Base-by-base conservation (phyloP, 371 early-diverging fungal genomes). In the Apophysomyces trapeziformis region DNA sequence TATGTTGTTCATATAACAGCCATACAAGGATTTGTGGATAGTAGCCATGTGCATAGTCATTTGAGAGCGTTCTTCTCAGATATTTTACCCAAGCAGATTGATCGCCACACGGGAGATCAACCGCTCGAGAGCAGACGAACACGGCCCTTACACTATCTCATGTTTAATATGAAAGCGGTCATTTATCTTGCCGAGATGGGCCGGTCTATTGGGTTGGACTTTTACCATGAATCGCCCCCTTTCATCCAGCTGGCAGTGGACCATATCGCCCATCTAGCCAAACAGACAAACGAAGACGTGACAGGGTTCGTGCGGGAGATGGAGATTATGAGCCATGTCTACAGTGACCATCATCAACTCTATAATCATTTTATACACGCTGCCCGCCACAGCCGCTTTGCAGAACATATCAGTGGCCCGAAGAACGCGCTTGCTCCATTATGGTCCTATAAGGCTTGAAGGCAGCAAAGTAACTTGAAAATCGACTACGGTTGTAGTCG, bases 91-190 rank as follows among this genome's bases (percentile, higher is more conserved):
- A 65, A 69, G 1, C 78, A 78, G 38, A 60, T 80, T 4, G 70
- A 75, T 50, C 4, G 12, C 14, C 67, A 47, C 8, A 76, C 70
- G 0, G 83, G 79, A 1, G 67, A 83, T 50, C 83, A 83, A 35
- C 79, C 79, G 0, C 35, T 64, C 18, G 83, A 83, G 66, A 66
- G 68, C 35, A 66, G 56, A 26, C 64, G 83, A 37, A 64, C 80
- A 4, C 46, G 63, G 11, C 79, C 79, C 0, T 77, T 75, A 38
- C 79, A 83, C 43, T 83, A 83, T 46, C 60, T 80, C 1, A 70
- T 64, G 1, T 83, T 83, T 50, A 83, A 83, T 56, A 54, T 83
- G 61, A 68, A 77, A 14, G 83, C 80, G 0, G 67, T 77, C 16
- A 12, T 71, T 1, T 76, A 57, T 50, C 46, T 83, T 4, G 68